phyloP scores from a whole-genome alignment of 345 rosid species.

The Gossypium anomalum region DNA sequence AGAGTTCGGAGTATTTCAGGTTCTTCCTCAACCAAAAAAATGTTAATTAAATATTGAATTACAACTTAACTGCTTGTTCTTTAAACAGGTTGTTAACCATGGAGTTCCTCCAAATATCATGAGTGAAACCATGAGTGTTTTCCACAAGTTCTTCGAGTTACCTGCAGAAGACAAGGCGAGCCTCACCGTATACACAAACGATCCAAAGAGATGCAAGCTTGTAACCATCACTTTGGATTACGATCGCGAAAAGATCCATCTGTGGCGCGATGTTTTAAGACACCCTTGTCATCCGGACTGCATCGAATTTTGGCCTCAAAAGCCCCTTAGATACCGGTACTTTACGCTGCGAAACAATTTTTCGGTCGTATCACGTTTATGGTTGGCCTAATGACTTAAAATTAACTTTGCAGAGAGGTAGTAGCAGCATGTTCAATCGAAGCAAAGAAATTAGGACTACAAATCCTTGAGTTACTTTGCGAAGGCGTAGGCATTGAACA shows the following conservation, averaged over 20 bases:
- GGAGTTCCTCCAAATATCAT: constrained; percentile 5
- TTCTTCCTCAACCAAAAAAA: neutral
- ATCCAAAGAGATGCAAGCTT: constrained; percentile 12
- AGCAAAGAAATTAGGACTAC: constrained; percentile 26
- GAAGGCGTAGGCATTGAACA: constrained; percentile 28
- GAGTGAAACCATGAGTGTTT: constrained; percentile 11
- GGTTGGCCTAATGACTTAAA: neutral
- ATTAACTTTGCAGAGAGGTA: constrained; percentile 17
- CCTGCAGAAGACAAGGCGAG: constrained; percentile 19
- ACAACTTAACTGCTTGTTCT: neutral
- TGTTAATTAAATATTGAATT: no score
- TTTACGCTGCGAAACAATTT: neutral
- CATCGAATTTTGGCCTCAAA: constrained; percentile 20
- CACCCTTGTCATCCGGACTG: constrained; percentile 27
- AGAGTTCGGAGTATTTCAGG: constrained; percentile 30
- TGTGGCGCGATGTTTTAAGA: constrained; percentile 19
- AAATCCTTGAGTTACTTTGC: constrained; percentile 22
- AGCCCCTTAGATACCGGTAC: constrained; percentile 9
- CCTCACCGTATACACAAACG: neutral
- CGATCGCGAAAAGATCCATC: constrained; percentile 9
- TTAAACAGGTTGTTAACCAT: constrained; percentile 22
- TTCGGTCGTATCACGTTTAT: neutral
- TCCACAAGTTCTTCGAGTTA: constrained; percentile 21
- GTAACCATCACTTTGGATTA: neutral
- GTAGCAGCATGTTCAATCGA: constrained; percentile 21